Evolutionary conservation across 345 rosid genomes (phyloP).

Genomic region (Dovyalis caffra): DNA sequence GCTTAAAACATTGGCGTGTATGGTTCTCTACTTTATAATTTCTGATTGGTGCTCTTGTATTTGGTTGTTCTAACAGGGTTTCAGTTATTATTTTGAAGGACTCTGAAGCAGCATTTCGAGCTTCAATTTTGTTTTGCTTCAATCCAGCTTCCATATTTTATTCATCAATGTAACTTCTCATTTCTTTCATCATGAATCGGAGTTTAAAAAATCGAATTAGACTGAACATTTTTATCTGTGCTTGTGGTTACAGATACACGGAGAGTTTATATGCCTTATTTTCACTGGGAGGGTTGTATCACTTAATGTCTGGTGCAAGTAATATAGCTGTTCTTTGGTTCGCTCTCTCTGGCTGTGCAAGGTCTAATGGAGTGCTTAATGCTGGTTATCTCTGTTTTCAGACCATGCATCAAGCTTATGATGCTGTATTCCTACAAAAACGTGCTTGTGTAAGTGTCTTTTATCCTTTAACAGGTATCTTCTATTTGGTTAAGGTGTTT

Average conservation of each 20-base stretch:
- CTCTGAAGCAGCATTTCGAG: constrained; percentile 55
- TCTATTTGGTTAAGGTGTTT: not conserved
- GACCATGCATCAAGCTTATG: constrained; percentile 72
- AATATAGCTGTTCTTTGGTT: constrained; percentile 68
- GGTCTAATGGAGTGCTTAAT: constrained; percentile 92
- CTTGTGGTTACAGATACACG: constrained; percentile 59
- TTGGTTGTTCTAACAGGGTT: constrained; percentile 50
- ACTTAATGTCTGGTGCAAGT: constrained; percentile 57
- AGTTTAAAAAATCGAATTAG: not conserved
- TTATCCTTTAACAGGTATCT: not conserved
- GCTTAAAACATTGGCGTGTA: not conserved
- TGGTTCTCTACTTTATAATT: not conserved
- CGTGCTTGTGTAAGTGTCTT: constrained; percentile 50
- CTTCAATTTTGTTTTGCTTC: constrained; percentile 80
- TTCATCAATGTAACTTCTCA: constrained; percentile 62
- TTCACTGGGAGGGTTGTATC: constrained; percentile 75
- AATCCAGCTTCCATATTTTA: constrained; percentile 90
- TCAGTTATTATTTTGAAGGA: constrained; percentile 72
- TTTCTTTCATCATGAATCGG: constrained; percentile 3
- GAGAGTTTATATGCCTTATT: constrained; percentile 79
- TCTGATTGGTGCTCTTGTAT: constrained; percentile 22
- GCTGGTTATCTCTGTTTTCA: constrained; percentile 91
- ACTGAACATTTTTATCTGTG: constrained; percentile 8
- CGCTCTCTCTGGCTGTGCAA: constrained; percentile 83
- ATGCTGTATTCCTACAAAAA: constrained; percentile 50